phyloP scores from a whole-genome alignment of 2,329 filamentous ascomycete genomes.

The Monosporascus sp. region DNA sequence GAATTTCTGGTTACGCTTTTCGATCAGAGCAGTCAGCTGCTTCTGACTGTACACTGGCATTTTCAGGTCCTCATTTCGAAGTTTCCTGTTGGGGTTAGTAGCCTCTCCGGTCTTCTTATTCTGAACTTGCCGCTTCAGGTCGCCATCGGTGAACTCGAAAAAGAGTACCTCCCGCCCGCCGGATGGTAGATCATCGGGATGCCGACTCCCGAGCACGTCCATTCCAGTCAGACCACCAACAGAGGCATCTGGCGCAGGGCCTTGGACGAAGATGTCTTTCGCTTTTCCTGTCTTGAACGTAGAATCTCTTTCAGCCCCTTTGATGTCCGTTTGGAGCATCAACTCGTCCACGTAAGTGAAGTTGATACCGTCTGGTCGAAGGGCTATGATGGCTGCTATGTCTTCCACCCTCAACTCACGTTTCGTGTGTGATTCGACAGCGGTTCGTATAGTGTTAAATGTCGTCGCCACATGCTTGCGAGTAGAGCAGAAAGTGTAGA shows the following conservation, averaged over 20 bases:
- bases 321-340: slow-evolving; percentile 73
- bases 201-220: slow-evolving; percentile 33
- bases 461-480: slow-evolving; percentile 90
- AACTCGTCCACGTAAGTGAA: slow-evolving; percentile 85
- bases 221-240: slow-evolving; percentile 51
- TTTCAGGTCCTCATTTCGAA: slow-evolving; percentile 74
- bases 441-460: slow-evolving; percentile 77
- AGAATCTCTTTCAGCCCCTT: slow-evolving; percentile 61
- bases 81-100: slow-evolving; percentile 59
- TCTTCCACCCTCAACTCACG: slow-evolving; percentile 67
- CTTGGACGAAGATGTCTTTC: slow-evolving; percentile 44
- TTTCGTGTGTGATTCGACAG: slow-evolving; percentile 80
- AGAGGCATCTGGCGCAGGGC: slow-evolving; percentile 48
- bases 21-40: slow-evolving; percentile 83
- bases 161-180: slow-evolving; percentile 65
- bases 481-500: slow-evolving; percentile 92
- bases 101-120: slow-evolving; percentile 69
- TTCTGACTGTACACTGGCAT: slow-evolving; percentile 92
- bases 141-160: slow-evolving; percentile 90
- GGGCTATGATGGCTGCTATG: slow-evolving; percentile 72
- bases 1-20: slow-evolving; percentile 84
- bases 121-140: slow-evolving; percentile 74
- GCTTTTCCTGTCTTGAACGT: slow-evolving; percentile 54
- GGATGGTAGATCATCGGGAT: slow-evolving; percentile 25
- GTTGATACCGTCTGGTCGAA: slow-evolving; percentile 72